phyloP scores from a whole-genome alignment of 495 filamentous ascomycete genomes.

The Penicillium daleae region DNA sequence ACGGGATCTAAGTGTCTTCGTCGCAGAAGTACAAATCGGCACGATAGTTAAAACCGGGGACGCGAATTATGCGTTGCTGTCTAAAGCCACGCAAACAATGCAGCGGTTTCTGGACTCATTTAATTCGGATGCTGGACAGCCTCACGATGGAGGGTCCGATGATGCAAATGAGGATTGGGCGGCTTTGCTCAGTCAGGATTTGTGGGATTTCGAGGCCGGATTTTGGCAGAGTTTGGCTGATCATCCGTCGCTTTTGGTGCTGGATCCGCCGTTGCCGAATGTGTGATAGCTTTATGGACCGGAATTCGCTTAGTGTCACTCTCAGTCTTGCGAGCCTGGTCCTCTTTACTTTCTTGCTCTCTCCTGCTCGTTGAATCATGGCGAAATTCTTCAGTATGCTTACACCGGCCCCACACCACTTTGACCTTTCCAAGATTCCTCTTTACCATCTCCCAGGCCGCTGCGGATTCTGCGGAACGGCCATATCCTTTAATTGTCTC shows the following conservation, averaged over 20 bases:
- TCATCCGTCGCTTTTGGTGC: slow-evolving; percentile 34
- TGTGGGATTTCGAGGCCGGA: slow-evolving; percentile 39
- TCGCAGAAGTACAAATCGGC: slow-evolving; percentile 42
- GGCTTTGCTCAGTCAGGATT: slow-evolving; percentile 33
- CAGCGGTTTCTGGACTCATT: slow-evolving; percentile 38
- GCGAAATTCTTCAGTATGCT: too few relatives aligned
- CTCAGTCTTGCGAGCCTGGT: background rate
- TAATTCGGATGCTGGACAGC: slow-evolving; percentile 24
- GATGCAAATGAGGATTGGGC: slow-evolving; percentile 35
- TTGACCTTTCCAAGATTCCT: too few relatives aligned
- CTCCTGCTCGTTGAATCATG: too few relatives aligned
- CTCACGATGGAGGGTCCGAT: slow-evolving; percentile 13
- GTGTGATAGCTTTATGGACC: slow-evolving; percentile 7
- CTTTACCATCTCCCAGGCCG: too few relatives aligned
- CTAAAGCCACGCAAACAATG: slow-evolving; percentile 37
- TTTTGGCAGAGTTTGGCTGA: slow-evolving; percentile 41
- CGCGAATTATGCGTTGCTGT: slow-evolving; percentile 40
- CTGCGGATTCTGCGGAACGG: too few relatives aligned
- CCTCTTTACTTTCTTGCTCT: background rate
- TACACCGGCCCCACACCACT: too few relatives aligned
- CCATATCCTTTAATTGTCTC: too few relatives aligned
- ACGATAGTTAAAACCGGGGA: slow-evolving; percentile 38
- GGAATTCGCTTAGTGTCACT: background rate
- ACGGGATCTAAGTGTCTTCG: slow-evolving; percentile 43
- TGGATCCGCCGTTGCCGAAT: slow-evolving; percentile 30